Base-by-base conservation (phyloP, 176 grass and related monocot species). In the Poa pratensis region DNA sequence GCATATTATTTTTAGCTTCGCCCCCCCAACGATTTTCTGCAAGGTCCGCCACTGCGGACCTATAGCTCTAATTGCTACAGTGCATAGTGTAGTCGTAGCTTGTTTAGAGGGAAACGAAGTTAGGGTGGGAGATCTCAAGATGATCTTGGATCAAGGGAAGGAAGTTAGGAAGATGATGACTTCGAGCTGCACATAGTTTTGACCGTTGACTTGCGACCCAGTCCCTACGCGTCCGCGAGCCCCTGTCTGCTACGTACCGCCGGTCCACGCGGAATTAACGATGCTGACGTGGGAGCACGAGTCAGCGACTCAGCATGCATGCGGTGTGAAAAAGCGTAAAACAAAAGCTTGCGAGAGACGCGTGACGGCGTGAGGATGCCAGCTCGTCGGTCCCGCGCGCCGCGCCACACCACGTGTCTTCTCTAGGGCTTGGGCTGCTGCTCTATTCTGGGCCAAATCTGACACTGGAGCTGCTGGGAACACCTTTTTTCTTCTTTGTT, bases 311-410 rank as follows among this genome's bases (percentile, higher is more conserved):
- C 45, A 5, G 37, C 9, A 43, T 12, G 37, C 9, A 43, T 12
- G 23, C 60, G 15, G 69, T 73, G 70, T 73, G 70, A 73, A 73
- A 72, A 24, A 72, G 69, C 69, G 69, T 24, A 43, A 18, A 3
- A 4, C 30, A 10, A 46, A 14, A 46, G 69, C 42, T 48, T 46
- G 69, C n/a, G 3, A 15, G 69, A 46, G 69, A 72, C 69, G 69
- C 69, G 69, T 72, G 69, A 71, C 23, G 2, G 20, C 34, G 34
- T 35, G n/a, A n/a, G n/a, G n/a, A n/a, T 71, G 20, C 39, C 69
- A 72, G 69, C 69, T 71, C 68, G 68, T 45, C 22, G 11, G 2
- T 71, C 22, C 68, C 67, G 67, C 67, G 65, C 65, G 68, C 11
- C n/a, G 14, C 43, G 45, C 1, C 1, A 45, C 67, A 20, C 37